These are phyloP conservation scores for Claviceps purpurea DNA, from an alignment of 2,329 filamentous ascomycete species.

Conservation along the genomic window DNA sequence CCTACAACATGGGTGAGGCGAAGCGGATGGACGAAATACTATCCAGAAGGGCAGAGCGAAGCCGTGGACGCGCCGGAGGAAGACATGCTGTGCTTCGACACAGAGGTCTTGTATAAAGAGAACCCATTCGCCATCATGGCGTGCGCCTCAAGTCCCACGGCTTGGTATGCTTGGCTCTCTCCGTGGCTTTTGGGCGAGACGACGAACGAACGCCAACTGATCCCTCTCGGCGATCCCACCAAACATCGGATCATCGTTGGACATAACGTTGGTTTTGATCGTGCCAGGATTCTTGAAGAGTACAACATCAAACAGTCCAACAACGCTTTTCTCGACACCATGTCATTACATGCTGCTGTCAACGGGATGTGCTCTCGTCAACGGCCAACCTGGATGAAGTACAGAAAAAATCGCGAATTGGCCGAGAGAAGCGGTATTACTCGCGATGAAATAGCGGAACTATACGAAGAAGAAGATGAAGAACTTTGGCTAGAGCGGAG, in stretches of 20 bases:
- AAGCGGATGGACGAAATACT: slow-evolving; percentile 94
- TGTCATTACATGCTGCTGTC: slow-evolving; percentile 94
- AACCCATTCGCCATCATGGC: slow-evolving; percentile 93
- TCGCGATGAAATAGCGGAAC: slow-evolving; percentile 53
- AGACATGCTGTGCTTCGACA: slow-evolving; percentile 79
- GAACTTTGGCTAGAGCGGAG: slow-evolving; percentile 92
- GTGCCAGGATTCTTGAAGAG: slow-evolving; percentile 78
- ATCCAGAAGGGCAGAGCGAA: slow-evolving; percentile 56
- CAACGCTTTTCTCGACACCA: slow-evolving; percentile 87
- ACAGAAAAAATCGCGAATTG: slow-evolving; percentile 78
- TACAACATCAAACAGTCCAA: slow-evolving; percentile 72
- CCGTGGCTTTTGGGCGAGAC: slow-evolving; percentile 86
- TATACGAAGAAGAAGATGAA: slow-evolving; percentile 81
- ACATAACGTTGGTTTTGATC: slow-evolving; percentile 92
- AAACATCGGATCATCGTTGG: slow-evolving; percentile 71
- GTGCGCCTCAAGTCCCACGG: slow-evolving; percentile 74
- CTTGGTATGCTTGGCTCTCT: slow-evolving; percentile 97
- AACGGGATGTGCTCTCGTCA: slow-evolving; percentile 99
- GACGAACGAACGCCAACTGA: slow-evolving; percentile 61
- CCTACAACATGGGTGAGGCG: slow-evolving; percentile 59
- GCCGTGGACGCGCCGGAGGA: slow-evolving; percentile 66
- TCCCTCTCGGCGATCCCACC: slow-evolving; percentile 69
- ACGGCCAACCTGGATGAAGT: slow-evolving; percentile 92
- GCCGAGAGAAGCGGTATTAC: slow-evolving; percentile 63
- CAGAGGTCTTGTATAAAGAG: slow-evolving; percentile 92